Evolutionary conservation across 148 eudicot genomes (phyloP).

Genomic region (Simmondsia chinensis): DNA sequence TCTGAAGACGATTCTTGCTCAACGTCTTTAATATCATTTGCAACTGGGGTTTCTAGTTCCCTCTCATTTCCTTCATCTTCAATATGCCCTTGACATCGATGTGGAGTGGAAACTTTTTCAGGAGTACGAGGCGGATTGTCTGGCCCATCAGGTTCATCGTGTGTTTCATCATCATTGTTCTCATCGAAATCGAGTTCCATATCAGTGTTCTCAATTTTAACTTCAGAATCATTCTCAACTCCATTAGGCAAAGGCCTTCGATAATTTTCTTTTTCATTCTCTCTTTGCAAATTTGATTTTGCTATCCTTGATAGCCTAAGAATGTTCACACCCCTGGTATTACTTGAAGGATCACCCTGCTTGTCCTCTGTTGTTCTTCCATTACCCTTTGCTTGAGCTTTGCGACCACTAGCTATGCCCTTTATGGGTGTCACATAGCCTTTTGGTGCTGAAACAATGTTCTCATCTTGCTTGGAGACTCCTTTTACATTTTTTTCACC

Average conservation of each 20-base stretch:
- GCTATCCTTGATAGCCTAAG: slow-evolving; percentile 93
- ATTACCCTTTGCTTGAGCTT: slow-evolving; percentile 43
- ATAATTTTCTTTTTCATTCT: slow-evolving; percentile 95
- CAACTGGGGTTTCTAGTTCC: slow-evolving; percentile 24
- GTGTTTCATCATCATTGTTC: slow-evolving; percentile 68
- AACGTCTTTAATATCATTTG: slow-evolving; percentile 27
- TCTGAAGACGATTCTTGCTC: slow-evolving; percentile 52
- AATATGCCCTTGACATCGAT: slow-evolving; percentile 22
- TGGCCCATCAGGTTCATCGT: slow-evolving; percentile 68
- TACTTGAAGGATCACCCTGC: slow-evolving; percentile 35
- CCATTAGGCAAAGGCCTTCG: slow-evolving; percentile 78
- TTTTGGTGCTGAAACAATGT: slow-evolving; percentile 28
- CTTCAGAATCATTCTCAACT: slow-evolving; percentile 69
- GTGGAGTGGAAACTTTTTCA: slow-evolving; percentile 36
- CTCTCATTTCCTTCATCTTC: slow-evolving; percentile 28
- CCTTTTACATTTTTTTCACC: slow-evolving; percentile 51
- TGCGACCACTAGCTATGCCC: slow-evolving; percentile 54
- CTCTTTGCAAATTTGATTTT: slow-evolving; percentile 75
- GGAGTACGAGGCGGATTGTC: slow-evolving; percentile 29
- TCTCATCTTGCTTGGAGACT: slow-evolving; percentile 51
- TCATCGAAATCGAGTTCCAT: slow-evolving; percentile 99
- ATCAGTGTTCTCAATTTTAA: slow-evolving; percentile 88
- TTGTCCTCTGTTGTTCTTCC: slow-evolving; percentile 50
- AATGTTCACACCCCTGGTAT: slow-evolving; percentile 60
- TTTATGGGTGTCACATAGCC: slow-evolving; percentile 55